Evolutionary conservation across 352 stramenopile species (phyloP).

Genomic region (Paralagenidium karlingii): DNA sequence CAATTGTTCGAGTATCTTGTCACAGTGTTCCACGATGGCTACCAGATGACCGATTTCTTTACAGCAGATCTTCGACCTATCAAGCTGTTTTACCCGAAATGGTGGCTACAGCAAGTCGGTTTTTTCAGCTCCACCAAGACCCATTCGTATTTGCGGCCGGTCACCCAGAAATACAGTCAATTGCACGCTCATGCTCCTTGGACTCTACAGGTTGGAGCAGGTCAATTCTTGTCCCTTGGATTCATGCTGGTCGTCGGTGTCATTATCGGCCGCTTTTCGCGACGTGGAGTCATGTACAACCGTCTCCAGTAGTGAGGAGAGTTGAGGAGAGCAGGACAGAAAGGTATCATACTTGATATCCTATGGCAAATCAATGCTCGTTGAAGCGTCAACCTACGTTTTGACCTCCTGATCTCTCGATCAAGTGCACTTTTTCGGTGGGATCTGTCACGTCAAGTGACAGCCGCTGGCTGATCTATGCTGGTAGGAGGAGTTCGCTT

Average conservation of each 20-base stretch:
- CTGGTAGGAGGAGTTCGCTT: no score
- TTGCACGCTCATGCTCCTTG: conserved; percentile 1
- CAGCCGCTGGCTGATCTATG: no score
- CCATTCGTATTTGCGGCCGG: conserved; percentile 1
- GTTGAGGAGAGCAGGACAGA: no score
- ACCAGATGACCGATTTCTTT: conserved; percentile 46
- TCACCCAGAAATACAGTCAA: conserved; percentile 1
- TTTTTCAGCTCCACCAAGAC: conserved; percentile 36
- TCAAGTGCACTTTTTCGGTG: no score
- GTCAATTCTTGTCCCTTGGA: no score
- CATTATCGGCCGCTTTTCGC: conserved; percentile 6
- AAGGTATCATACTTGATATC: no score
- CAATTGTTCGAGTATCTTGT: conserved; percentile 58
- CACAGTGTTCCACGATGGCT: conserved; percentile 75
- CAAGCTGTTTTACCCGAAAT: conserved; percentile 73
- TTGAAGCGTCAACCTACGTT: no score
- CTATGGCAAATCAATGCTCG: no score
- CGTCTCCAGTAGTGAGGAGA: no score
- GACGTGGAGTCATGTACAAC: no score
- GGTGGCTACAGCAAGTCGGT: conserved; percentile 67
- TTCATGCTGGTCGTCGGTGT: conserved; percentile 4
- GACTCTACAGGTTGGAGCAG: conserved; percentile 6
- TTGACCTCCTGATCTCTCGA: no score
- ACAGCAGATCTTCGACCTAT: conserved; percentile 20
- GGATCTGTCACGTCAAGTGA: no score